Evolutionary conservation across 805 yeast species (phyloP).

Genomic region (Cyberlindnera meyerae): DNA sequence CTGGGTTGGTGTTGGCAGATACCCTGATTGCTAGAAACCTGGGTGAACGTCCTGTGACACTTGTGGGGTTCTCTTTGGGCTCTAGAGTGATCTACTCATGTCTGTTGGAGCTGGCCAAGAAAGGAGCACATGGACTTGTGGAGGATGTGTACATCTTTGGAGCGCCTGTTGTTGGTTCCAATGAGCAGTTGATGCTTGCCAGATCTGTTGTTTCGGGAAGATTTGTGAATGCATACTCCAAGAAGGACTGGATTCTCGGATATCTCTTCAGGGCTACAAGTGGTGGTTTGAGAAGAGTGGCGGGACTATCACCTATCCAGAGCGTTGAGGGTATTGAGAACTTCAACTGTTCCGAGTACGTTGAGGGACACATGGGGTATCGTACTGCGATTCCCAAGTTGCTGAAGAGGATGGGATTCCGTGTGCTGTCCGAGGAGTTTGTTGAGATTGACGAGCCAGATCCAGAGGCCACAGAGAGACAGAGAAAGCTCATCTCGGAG

Average conservation of each 20-base stretch:
- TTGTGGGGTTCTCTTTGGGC: constrained; percentile 92
- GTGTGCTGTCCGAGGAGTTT: constrained; percentile 83
- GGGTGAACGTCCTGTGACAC: constrained; percentile 87
- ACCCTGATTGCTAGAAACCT: constrained; percentile 80
- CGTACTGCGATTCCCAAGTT: constrained; percentile 89
- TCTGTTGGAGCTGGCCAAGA: constrained; percentile 74
- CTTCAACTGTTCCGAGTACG: constrained; percentile 78
- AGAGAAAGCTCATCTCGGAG: constrained; percentile 75
- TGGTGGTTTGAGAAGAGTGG: constrained; percentile 89
- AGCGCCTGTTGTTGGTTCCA: constrained; percentile 75
- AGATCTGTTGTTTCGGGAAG: constrained; percentile 85
- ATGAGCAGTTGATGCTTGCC: constrained; percentile 72
- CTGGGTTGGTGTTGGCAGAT: constrained; percentile 88
- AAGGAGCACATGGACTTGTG: constrained; percentile 82
- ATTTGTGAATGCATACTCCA: constrained; percentile 85
- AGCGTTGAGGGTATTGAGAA: constrained; percentile 67
- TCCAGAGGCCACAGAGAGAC: constrained; percentile 78
- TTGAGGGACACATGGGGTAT: constrained; percentile 97
- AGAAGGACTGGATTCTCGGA: constrained; percentile 94
- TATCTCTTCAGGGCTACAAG: constrained; percentile 92
- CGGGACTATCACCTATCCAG: constrained; percentile 79
- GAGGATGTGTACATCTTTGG: constrained; percentile 89
- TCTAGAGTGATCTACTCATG: constrained; percentile 91
- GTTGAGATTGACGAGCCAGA: constrained; percentile 96
- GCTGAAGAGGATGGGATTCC: constrained; percentile 64